Evolutionary conservation across 2,329 filamentous ascomycete species (phyloP).

Genomic region (Aquanectria penicillioides): DNA sequence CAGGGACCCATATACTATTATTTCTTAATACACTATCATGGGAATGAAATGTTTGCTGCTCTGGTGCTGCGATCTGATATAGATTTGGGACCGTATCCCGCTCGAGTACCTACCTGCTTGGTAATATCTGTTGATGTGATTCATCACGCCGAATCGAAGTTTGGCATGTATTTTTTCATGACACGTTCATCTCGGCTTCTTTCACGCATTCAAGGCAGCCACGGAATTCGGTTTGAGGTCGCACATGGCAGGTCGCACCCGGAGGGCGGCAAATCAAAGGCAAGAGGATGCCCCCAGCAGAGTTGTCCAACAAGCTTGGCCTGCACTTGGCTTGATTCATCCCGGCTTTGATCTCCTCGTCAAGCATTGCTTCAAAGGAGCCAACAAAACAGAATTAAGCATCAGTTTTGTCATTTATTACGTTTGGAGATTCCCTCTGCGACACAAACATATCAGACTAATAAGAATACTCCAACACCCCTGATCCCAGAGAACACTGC

Average conservation of each 20-base stretch:
- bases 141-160: too few relatives aligned
- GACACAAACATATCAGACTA: not conserved
- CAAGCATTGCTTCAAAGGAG: not conserved
- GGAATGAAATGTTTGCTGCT: not conserved
- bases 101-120: too few relatives aligned
- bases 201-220: too few relatives aligned
- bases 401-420: not conserved
- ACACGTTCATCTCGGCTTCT: too few relatives aligned
- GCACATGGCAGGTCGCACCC: not conserved
- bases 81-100: too few relatives aligned
- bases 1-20: slow-evolving; percentile 11
- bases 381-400: not conserved
- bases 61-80: not conserved
- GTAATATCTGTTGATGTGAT: too few relatives aligned
- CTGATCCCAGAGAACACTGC: too few relatives aligned
- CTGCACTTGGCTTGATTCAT: too few relatives aligned
- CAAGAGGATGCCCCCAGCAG: not conserved
- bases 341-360: too few relatives aligned
- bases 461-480: too few relatives aligned
- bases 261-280: not conserved
- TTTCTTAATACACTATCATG: not conserved
- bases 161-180: too few relatives aligned
- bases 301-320: too few relatives aligned
- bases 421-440: not conserved
- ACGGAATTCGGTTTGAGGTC: not conserved